Conservation (phyloP, 2,329 filamentous ascomycete species). For the Dothideomycetes sp. region DNA sequence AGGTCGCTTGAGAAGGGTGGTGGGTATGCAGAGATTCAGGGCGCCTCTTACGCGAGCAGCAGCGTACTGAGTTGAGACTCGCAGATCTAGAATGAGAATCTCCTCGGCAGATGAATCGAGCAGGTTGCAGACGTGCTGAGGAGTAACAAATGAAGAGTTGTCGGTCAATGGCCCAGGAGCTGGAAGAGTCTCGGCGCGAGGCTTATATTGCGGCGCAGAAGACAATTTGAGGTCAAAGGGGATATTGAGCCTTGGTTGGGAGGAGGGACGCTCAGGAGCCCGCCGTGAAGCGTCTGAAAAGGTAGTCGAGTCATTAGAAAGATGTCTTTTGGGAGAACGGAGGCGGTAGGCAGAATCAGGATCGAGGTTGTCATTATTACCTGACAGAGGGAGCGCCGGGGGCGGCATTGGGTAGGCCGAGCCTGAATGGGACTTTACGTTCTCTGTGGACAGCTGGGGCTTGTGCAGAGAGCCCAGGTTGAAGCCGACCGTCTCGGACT, state of each 20-base stretch:
- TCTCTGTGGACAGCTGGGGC: slow-evolving; percentile 23
- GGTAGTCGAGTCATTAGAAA: slow-evolving; percentile 36
- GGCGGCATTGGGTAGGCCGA: slow-evolving; percentile 18
- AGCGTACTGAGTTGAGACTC: slow-evolving; percentile 75
- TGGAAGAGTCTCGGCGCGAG: slow-evolving; percentile 41
- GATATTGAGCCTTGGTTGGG: slow-evolving; percentile 9
- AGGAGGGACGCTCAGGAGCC: slow-evolving; percentile 8
- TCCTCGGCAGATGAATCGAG: slow-evolving; percentile 39
- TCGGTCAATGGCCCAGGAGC: slow-evolving; percentile 21
- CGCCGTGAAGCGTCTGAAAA: slow-evolving; percentile 35
- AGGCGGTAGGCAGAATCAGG: slow-evolving; percentile 22
- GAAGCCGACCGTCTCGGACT: slow-evolving; percentile 55
- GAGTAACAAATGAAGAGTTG: slow-evolving; percentile 35
- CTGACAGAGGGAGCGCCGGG: not conserved
- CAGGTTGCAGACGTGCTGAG: slow-evolving; percentile 41
- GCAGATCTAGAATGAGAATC: slow-evolving; percentile 70
- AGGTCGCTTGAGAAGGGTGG: slow-evolving; percentile 79
- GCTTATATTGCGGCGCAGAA: slow-evolving; percentile 18
- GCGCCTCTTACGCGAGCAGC: slow-evolving; percentile 68
- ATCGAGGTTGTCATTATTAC: slow-evolving; percentile 17
- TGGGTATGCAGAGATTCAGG: slow-evolving; percentile 88
- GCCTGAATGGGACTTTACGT: too few relatives aligned
- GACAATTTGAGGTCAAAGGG: slow-evolving; percentile 16
- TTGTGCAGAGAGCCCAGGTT: slow-evolving; percentile 34
- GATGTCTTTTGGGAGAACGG: slow-evolving; percentile 39